Evolutionary conservation across 176 grass and related monocot genomes (phyloP).

Genomic region (Phragmites australis): DNA sequence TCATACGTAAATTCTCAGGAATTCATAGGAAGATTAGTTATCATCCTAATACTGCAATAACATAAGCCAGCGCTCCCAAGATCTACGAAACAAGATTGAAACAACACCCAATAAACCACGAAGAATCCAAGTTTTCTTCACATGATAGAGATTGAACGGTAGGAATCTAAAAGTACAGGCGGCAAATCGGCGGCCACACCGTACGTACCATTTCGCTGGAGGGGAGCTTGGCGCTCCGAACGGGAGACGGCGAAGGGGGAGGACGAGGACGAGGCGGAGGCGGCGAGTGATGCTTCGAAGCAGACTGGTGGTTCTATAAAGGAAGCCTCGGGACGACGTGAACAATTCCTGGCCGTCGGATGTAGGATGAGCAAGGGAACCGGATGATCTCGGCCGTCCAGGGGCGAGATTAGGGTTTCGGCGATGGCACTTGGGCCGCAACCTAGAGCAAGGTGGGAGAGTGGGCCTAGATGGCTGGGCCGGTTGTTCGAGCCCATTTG

Average conservation of each 20-base stretch:
- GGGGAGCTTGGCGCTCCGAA: conserved; percentile 45
- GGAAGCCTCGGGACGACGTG: conserved; percentile 27
- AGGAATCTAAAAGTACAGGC: no score
- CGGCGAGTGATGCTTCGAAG: conserved; percentile 6
- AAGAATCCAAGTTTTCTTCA: not conserved
- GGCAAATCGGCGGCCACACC: not conserved
- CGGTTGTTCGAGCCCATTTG: not conserved
- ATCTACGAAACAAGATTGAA: not conserved
- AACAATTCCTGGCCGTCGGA: not conserved
- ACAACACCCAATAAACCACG: not conserved
- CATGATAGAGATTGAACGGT: not conserved
- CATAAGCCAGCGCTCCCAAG: not conserved
- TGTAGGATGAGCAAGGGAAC: not conserved
- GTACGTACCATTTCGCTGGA: conserved; percentile 58
- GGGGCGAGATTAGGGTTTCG: conserved; percentile 50
- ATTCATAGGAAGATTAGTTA: not conserved
- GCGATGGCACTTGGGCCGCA: not conserved
- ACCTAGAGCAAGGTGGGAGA: not conserved
- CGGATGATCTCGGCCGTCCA: conserved; percentile 15
- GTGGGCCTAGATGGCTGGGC: not conserved
- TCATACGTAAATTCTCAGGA: not conserved
- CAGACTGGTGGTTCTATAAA: conserved; percentile 28
- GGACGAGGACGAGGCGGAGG: not conserved
- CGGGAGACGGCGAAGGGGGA: conserved; percentile 33
- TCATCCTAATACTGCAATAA: not conserved